Percentiles rank a stretch among this genome's conserved stretches.
These are phyloP conservation scores for Termitomyces sp. DNA, from an alignment of 1,284 basidiomycete species.

Conservation along the genomic window DNA sequence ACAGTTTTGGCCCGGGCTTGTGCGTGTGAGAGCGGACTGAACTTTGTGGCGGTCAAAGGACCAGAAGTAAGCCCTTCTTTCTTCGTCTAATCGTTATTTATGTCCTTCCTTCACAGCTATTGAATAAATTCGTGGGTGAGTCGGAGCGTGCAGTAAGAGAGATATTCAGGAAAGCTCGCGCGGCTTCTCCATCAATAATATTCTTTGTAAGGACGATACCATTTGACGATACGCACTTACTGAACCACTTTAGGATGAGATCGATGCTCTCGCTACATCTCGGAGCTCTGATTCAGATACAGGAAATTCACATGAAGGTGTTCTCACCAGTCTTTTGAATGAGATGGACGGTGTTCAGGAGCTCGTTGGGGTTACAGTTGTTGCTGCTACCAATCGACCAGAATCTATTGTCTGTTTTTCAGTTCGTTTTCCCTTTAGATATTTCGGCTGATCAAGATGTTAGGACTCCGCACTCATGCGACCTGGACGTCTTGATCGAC, in stretches of 20 bases:
- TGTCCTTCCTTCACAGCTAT: constrained; percentile 47
- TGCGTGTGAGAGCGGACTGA: constrained; percentile 92
- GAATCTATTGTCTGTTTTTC: constrained; percentile 73
- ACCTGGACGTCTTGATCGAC: constrained; percentile 92
- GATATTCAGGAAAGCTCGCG: constrained; percentile 92
- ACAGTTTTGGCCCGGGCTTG: constrained; percentile 92
- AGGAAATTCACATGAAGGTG: constrained; percentile 70
- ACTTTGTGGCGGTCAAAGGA: constrained; percentile 97
- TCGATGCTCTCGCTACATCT: constrained; percentile 88
- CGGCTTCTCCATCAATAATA: constrained; percentile 90
- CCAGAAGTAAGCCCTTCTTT: constrained; percentile 64
- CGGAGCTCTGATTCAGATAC: constrained; percentile 59
- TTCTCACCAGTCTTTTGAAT: constrained; percentile 89
- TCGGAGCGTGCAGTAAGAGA: constrained; percentile 94
- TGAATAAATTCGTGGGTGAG: constrained; percentile 98
- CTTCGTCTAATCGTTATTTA: background rate
- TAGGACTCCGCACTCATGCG: constrained; percentile 94
- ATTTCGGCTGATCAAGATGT: constrained; percentile 5
- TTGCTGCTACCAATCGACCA: constrained; percentile 95
- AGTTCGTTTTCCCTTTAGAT: background rate
- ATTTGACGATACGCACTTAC: background rate
- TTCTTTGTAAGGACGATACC: constrained; percentile 74
- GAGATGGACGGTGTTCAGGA: constrained; percentile 99
- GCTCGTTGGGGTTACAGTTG: constrained; percentile 85
- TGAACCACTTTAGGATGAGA: constrained; percentile 73